Evolutionary conservation across 2,329 filamentous ascomycete species (phyloP).

Genomic region (Aspergillus clavatus): DNA sequence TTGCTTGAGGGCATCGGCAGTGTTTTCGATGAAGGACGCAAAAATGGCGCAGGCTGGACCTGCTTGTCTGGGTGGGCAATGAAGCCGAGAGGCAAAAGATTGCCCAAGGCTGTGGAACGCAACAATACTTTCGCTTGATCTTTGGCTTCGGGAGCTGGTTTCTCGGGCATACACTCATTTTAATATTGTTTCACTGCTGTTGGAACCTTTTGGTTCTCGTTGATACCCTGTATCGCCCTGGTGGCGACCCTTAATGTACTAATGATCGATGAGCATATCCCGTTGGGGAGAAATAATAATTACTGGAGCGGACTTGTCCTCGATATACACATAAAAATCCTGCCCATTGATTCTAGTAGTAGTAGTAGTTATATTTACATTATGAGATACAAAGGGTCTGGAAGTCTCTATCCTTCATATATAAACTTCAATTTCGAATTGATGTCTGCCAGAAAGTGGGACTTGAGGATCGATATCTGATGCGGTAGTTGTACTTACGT

Average conservation of each 20-base stretch:
- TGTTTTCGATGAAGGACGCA: constrained; percentile 58
- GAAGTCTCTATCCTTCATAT: too few species aligned
- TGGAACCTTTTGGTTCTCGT: constrained; percentile 1
- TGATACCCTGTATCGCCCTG: constrained; percentile 13
- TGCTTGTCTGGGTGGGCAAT: constrained; percentile 57
- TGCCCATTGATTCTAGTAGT: too few species aligned
- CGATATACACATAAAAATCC: too few species aligned
- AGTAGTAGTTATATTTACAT: too few species aligned
- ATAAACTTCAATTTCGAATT: too few species aligned
- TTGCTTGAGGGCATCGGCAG: constrained; percentile 53
- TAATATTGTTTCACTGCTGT: constrained; percentile 1
- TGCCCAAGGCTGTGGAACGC: too few species aligned
- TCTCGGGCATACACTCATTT: not conserved
- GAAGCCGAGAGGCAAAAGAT: constrained; percentile 40
- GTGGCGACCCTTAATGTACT: constrained; percentile 17
- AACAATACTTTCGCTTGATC: constrained; percentile 1
- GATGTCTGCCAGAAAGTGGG: too few species aligned
- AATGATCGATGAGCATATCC: not conserved
- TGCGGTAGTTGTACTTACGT: too few species aligned
- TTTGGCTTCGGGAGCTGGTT: constrained; percentile 2
- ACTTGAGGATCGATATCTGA: too few species aligned
- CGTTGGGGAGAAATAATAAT: not conserved
- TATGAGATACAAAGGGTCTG: too few species aligned
- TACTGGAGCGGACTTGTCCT: too few species aligned
- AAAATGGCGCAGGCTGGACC: constrained; percentile 54